Conservation (phyloP, 179 eudicot genomes). For the Vitellaria paradoxa region DNA sequence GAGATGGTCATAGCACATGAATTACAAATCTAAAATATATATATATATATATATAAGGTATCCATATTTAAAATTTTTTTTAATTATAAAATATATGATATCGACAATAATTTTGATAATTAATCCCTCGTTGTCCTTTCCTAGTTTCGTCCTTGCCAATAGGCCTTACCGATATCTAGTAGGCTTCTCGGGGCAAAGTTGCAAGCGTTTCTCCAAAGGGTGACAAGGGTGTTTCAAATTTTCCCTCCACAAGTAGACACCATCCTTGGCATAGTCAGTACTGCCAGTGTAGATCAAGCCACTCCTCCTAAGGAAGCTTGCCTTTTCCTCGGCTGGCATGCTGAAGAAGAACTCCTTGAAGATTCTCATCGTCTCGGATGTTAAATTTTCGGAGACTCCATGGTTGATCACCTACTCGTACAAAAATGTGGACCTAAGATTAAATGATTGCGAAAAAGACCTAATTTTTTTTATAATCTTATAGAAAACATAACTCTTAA, state of each 20-base stretch:
- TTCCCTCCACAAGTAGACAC: slow-evolving; percentile 73
- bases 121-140: too few species aligned
- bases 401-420: slow-evolving; percentile 51
- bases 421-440: too few species aligned
- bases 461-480: too few species aligned
- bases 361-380: slow-evolving; percentile 27
- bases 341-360: slow-evolving; percentile 39
- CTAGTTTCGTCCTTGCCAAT: too few species aligned
- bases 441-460: too few species aligned
- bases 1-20: too few species aligned
- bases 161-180: slow-evolving; percentile 41
- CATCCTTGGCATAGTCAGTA: slow-evolving; percentile 41
- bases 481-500: too few species aligned
- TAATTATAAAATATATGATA: too few species aligned
- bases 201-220: slow-evolving; percentile 52
- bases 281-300: slow-evolving; percentile 53
- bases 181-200: slow-evolving; percentile 63
- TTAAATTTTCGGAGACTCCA: slow-evolving; percentile 34
- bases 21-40: too few species aligned
- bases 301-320: slow-evolving; percentile 26
- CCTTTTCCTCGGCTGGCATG: slow-evolving; percentile 43
- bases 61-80: too few species aligned
- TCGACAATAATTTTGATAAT: too few species aligned
- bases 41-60: too few species aligned
- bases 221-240: slow-evolving; percentile 67